A percentile compares a stretch with the other conserved stretches of the same genome.
These are phyloP conservation scores for Colletotrichum liriopes DNA, from an alignment of 2,329 filamentous ascomycete genomes.

Conservation along the genomic window DNA sequence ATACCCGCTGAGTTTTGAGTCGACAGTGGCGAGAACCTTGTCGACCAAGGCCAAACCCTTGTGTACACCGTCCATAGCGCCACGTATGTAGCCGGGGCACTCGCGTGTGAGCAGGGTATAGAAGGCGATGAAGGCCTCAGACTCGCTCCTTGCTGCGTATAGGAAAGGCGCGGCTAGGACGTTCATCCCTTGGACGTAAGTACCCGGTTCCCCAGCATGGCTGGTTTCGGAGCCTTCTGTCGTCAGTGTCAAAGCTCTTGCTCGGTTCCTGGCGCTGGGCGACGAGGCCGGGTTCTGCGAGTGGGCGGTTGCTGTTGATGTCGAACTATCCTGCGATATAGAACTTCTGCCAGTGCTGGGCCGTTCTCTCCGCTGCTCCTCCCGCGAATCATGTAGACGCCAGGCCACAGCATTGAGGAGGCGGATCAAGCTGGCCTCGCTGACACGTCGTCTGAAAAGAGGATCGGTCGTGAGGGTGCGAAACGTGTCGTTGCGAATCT, in stretches of 20 bases:
- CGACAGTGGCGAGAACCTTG: slow-evolving; percentile 91
- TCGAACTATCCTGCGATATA: slow-evolving; percentile 49
- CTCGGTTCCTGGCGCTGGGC: slow-evolving; percentile 64
- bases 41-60: slow-evolving; percentile 92
- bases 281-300: slow-evolving; percentile 60
- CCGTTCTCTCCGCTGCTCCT: slow-evolving; percentile 59
- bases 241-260: slow-evolving; percentile 72
- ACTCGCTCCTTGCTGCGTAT: slow-evolving; percentile 93
- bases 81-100: slow-evolving; percentile 93
- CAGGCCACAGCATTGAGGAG: slow-evolving; percentile 96
- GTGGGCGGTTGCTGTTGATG: slow-evolving; percentile 51
- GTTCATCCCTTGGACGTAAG: slow-evolving; percentile 99
- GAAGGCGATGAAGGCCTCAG: slow-evolving; percentile 94
- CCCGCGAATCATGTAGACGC: slow-evolving; percentile 87
- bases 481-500: slow-evolving; percentile 99
- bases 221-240: slow-evolving; percentile 71
- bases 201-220: slow-evolving; percentile 76
- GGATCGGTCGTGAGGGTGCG: slow-evolving; percentile 96
- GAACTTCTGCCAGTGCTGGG: slow-evolving; percentile 57
- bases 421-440: slow-evolving; percentile 94
- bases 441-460: slow-evolving; percentile 95
- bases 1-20: slow-evolving; percentile 88
- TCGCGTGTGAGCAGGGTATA: slow-evolving; percentile 89
- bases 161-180: slow-evolving; percentile 96
- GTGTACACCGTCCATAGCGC: slow-evolving; percentile 98